Conservation (phyloP, 108 stramenopile genomes). For the Pseudonitzschia multiseries region DNA sequence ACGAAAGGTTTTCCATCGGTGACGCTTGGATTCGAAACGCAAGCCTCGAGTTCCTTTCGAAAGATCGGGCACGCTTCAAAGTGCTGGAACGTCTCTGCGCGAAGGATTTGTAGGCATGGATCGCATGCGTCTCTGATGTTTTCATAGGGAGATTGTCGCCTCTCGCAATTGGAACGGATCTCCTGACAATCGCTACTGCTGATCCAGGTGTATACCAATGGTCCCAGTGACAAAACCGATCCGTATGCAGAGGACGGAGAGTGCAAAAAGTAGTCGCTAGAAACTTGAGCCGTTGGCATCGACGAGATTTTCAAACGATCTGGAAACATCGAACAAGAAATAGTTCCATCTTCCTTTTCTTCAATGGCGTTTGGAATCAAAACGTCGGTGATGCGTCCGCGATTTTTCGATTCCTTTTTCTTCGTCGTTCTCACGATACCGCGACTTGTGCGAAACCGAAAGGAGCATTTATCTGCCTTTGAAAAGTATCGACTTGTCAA, state of each 20-base stretch:
- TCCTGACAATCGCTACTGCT: neutral
- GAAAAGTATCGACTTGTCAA: neutral
- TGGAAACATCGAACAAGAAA: neutral
- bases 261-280: slow-evolving; percentile 27
- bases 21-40: neutral
- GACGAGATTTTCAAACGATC: neutral
- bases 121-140: slow-evolving; percentile 1
- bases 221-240: slow-evolving; percentile 23
- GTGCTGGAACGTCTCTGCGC: slow-evolving; percentile 1
- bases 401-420: neutral
- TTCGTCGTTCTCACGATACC: neutral
- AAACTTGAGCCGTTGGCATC: neutral
- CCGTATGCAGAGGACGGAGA: slow-evolving; percentile 25
- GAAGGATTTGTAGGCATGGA: neutral
- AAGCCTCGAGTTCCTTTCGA: neutral
- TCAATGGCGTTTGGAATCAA: neutral
- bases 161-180: slow-evolving; percentile 3
- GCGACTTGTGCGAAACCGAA: neutral
- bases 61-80: slow-evolving; percentile 16
- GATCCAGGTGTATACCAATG: slow-evolving; percentile 27
- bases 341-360: neutral
- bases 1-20: neutral
- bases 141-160: neutral
- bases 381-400: neutral
- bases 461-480: neutral